Conservation (phyloP, 257 asterid genomes). For the Voacanga thouarsii region DNA sequence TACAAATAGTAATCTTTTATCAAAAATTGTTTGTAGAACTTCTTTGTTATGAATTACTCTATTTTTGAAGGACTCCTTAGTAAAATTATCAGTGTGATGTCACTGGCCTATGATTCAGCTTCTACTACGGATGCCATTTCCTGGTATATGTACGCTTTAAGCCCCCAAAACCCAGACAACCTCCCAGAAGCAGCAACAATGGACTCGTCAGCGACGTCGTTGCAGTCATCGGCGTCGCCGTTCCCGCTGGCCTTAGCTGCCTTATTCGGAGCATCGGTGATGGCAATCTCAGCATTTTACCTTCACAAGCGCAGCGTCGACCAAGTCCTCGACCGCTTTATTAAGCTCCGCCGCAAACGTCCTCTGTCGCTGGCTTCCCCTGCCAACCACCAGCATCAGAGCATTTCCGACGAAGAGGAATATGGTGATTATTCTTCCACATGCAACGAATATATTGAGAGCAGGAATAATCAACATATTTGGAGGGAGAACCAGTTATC, state of each 20-base stretch:
- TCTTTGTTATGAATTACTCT: neutral
- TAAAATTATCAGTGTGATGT: neutral
- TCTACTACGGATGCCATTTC: neutral
- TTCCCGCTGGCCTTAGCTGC: conserved; percentile 75
- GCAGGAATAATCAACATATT: conserved; percentile 17
- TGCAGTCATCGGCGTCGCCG: conserved; percentile 45
- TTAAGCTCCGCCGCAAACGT: conserved; percentile 52
- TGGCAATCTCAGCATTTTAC: conserved; percentile 89
- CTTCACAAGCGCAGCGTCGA: conserved; percentile 89
- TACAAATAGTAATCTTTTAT: too few species aligned
- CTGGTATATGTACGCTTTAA: conserved; percentile 1
- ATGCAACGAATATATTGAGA: conserved; percentile 15
- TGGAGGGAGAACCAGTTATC: conserved; percentile 28
- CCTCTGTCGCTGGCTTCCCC: neutral
- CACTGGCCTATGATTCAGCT: neutral
- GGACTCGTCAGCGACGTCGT: conserved; percentile 40
- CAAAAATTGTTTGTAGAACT: neutral
- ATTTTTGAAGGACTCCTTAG: neutral
- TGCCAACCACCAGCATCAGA: conserved; percentile 19
- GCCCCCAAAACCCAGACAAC: conserved; percentile 30
- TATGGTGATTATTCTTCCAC: conserved; percentile 25
- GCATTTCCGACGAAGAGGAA: conserved; percentile 23
- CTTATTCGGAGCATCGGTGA: conserved; percentile 80
- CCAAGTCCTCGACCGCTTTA: conserved; percentile 78
- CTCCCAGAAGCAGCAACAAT: conserved; percentile 15